Evolutionary conservation across 352 stramenopile species (phyloP).

Genomic region (Pythium phragmitis): DNA sequence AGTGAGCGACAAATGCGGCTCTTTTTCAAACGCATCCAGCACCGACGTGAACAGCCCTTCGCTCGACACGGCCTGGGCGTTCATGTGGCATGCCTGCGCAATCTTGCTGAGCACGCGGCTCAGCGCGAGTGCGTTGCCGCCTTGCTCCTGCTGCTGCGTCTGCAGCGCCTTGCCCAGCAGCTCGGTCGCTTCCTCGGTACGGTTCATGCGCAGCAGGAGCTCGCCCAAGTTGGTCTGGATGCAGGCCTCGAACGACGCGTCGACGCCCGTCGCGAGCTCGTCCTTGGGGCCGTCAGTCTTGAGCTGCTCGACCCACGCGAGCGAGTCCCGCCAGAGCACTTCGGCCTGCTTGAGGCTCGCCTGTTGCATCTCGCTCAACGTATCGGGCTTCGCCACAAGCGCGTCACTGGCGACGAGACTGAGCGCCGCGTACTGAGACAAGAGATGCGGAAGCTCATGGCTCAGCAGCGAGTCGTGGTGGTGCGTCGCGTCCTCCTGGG

Average conservation of each 20-base stretch:
- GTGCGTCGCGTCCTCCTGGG: constrained; percentile 30
- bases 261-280: constrained; percentile 46
- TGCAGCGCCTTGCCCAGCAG: constrained; percentile 64
- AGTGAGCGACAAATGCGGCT: constrained; percentile 43
- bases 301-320: constrained; percentile 48
- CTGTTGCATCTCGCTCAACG: constrained; percentile 41
- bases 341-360: constrained; percentile 64
- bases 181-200: constrained; percentile 66
- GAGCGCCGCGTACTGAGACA: constrained; percentile 68
- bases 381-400: constrained; percentile 30
- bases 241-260: constrained; percentile 63
- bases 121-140: constrained; percentile 51
- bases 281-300: constrained; percentile 49
- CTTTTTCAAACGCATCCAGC: constrained; percentile 68
- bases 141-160: constrained; percentile 54
- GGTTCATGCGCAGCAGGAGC: constrained; percentile 54
- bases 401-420: constrained; percentile 46
- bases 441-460: constrained; percentile 67
- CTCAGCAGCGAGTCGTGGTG: constrained; percentile 45
- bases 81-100: constrained; percentile 54
- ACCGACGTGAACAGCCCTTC: constrained; percentile 72
- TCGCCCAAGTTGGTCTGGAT: constrained; percentile 73
- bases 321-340: constrained; percentile 63
- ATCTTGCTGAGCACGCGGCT: constrained; percentile 67
- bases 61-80: constrained; percentile 68